Evolutionary conservation across 2,329 filamentous ascomycete genomes (phyloP), one percentile per base, ranked within the genome.

Genomic region (Calycina herbarum): DNA sequence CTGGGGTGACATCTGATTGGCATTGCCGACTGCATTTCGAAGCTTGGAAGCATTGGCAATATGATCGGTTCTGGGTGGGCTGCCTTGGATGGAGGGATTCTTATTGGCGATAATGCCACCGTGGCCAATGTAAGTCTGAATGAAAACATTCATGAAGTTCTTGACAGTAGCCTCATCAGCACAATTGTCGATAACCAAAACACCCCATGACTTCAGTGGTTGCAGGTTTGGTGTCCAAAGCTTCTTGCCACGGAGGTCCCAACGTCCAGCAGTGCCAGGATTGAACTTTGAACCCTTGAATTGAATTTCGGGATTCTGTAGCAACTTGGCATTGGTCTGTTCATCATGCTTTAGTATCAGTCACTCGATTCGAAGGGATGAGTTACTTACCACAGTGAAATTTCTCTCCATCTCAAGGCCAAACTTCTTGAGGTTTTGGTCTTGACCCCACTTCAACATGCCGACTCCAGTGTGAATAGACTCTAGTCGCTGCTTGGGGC

Each of bases 181-280:
- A 35, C 83, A 82, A n/a, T 81, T 80, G 17, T 85, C 82, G 58
- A 93, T 83, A 51, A 88, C 82, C 59, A 91, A 85, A 31, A 97
- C 82, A 5, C 88, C 92, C 94, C 94, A 99, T 27, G 83, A 85
- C 61, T 81, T 82, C 6, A 98, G 82, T 0, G 86, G 83, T 0
- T 80, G 77, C 0, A 78, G 71, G 74, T 96, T 95, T 3, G 85
- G 78, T 61, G 81, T 79, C 13, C 89, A 82, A 76, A 97, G 97
- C 76, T 90, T 89, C 78, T 92, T 93, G 35, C 88, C 88, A 51
- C 92, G 88, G 11, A 98, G 82, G 76, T 96, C 92, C 95, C 95
- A 99, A 29, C 93, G 89, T 40, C 94, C 95, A 35, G 79, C 77
- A 20, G 83, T 85, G 24, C 86, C 83, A 1, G 92, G 91, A 64